phyloP scores from a whole-genome alignment of 192 early-diverging fungal species.

The Coemansia sp. region DNA sequence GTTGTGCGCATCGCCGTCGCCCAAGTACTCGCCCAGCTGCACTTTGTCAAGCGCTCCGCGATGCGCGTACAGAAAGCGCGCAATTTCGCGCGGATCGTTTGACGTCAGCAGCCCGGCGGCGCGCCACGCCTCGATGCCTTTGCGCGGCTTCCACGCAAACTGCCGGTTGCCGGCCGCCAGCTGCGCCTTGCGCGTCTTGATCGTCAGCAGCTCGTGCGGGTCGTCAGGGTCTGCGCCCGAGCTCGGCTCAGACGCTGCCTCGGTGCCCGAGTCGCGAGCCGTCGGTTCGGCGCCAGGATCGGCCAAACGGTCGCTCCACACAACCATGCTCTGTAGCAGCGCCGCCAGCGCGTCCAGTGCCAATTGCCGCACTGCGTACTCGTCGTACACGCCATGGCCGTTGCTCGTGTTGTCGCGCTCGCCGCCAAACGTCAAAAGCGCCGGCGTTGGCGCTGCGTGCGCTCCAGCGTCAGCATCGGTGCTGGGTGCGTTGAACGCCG shows the following conservation, averaged over 20 bases:
- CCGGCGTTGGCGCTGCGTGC: conserved; percentile 11
- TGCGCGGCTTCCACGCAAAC: conserved; percentile 55
- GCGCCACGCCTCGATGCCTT: conserved; percentile 68
- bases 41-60: conserved; percentile 79
- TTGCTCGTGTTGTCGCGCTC: not conserved
- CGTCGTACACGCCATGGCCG: conserved; percentile 18
- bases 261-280: conserved; percentile 5
- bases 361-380: conserved; percentile 58
- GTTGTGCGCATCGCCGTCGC: conserved; percentile 89
- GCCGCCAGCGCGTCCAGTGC: conserved; percentile 63
- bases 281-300: conserved; percentile 9
- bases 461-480: conserved; percentile 5
- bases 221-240: conserved; percentile 62
- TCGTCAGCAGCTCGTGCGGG: conserved; percentile 77
- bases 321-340: conserved; percentile 65
- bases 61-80: conserved; percentile 63
- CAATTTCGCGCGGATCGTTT: conserved; percentile 71
- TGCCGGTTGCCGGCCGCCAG: conserved; percentile 52
- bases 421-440: conserved; percentile 23
- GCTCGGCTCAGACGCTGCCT: conserved; percentile 15
- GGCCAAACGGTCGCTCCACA: conserved; percentile 61
- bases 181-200: conserved; percentile 84
- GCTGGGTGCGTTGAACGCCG: conserved; percentile 29
- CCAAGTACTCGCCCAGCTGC: conserved; percentile 89
- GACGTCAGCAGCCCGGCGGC: conserved; percentile 66